Conservation (phyloP, 345 rosid species). For the Pseudoturritis turrita region DNA sequence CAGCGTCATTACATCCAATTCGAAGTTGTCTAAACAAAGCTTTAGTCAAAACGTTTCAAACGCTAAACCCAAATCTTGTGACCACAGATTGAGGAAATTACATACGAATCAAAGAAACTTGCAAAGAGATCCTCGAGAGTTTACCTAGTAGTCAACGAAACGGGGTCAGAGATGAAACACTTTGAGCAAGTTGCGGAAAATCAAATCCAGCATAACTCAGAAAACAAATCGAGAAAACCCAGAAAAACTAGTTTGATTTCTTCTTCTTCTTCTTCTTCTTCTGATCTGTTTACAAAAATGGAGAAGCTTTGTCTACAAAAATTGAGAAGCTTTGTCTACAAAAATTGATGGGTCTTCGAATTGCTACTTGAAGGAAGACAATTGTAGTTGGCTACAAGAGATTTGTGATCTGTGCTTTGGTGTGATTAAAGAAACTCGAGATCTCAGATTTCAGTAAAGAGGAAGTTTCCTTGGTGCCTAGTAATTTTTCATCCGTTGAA, state of each 20-base stretch:
- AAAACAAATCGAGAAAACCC: not conserved
- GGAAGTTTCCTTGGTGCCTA: conserved; percentile 3
- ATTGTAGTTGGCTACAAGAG: not conserved
- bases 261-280: conserved; percentile 11
- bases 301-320: not conserved
- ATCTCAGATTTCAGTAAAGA: conserved; percentile 11
- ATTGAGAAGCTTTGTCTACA: too few species aligned
- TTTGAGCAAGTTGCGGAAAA: not conserved
- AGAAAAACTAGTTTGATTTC: not conserved
- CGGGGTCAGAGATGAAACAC: conserved; percentile 9
- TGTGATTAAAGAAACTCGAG: not conserved
- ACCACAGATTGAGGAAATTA: not conserved
- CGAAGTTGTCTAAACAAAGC: not conserved
- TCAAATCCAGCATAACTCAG: not conserved
- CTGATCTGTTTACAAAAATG: not conserved
- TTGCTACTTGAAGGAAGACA: too few species aligned
- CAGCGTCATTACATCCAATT: not conserved
- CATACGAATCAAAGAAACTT: not conserved
- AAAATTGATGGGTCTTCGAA: too few species aligned
- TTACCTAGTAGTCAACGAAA: conserved; percentile 8
- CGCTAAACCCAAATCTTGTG: not conserved
- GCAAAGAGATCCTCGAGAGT: not conserved
- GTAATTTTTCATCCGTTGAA: not conserved
- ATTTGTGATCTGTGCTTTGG: conserved; percentile 4
- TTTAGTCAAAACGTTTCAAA: not conserved